Base-by-base conservation (phyloP, 108 stramenopile species). In the Thalassiosira profunda region DNA sequence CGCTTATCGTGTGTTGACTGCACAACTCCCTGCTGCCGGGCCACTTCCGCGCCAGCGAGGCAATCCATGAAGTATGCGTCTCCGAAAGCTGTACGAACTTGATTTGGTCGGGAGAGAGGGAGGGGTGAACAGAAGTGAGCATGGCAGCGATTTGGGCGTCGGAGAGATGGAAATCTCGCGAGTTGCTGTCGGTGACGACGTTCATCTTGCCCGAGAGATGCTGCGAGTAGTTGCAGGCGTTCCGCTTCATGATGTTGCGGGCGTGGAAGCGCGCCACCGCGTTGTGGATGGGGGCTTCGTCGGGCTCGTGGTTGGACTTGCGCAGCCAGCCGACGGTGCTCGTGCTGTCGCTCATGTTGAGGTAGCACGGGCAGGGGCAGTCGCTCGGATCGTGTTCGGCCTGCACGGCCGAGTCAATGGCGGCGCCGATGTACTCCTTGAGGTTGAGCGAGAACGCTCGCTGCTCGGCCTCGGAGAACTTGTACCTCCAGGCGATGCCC, bases 151-250 rank as follows among this genome's bases (percentile, higher is more conserved):
- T 17, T 29, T 42, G 43, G 29, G n/a, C n/a, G n/a, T 60, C 58
- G 34, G 38, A 23, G 5, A 46, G 44, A 33, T 63, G 61, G 6
- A 26, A 26, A 23, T 63, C 61, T 29, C 61, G 43, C 23, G 61
- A 63, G 4, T 47, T 43, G 11, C 10, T 25, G 45, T 63, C 61
- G 7, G 61, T 46, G 15, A 63, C 17, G 20, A 63, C 18, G 48
- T 63, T 63, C 23, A 47, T 46, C n/a, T 12, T 14, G 45, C 61
- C 61, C 20, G 4, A 4, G 7, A 63, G 5, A 23, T 63, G 61
- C 28, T 63, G 61, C 8, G 61, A 63, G 17, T 63, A 63, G 14
- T 49, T 18, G 20, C 61, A 63, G 4, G 61, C 61, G 21, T 63
- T 47, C 5, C 18, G 6, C 3, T 43, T 11, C 4, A 51, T 63